phyloP scores from a whole-genome alignment of 176 grass and related monocot genomes.

The Eragrostis nindensis region DNA sequence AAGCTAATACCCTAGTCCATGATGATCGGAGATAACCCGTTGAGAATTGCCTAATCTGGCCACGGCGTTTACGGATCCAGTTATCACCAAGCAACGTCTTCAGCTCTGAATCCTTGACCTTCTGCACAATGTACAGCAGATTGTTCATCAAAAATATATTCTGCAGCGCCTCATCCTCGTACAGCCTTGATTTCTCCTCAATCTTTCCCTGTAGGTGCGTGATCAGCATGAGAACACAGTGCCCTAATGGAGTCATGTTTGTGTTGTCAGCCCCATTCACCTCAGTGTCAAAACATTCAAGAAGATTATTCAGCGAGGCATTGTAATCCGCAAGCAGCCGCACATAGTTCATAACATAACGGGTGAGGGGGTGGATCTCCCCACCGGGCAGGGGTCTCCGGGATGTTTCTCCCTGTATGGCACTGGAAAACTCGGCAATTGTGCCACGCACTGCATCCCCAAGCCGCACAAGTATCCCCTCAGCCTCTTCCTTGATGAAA shows the following conservation, averaged over 20 bases:
- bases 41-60: slow-evolving; percentile 83
- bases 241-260: slow-evolving; percentile 66
- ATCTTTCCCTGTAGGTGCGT: slow-evolving; percentile 75
- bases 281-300: slow-evolving; percentile 45
- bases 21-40: slow-evolving; percentile 84
- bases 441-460: slow-evolving; percentile 74
- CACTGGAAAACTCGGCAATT: slow-evolving; percentile 66
- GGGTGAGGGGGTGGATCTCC: slow-evolving; percentile 81
- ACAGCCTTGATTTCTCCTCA: slow-evolving; percentile 78
- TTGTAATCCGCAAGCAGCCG: slow-evolving; percentile 72
- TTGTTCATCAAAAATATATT: slow-evolving; percentile 99
- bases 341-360: slow-evolving; percentile 94
- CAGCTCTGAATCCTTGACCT: slow-evolving; percentile 89
- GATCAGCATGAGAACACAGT: slow-evolving; percentile 70
- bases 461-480: slow-evolving; percentile 62
- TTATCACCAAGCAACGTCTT: slow-evolving; percentile 85
- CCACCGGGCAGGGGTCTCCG: slow-evolving; percentile 62
- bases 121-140: slow-evolving; percentile 82
- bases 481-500: slow-evolving; percentile 66
- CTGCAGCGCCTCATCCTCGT: slow-evolving; percentile 82
- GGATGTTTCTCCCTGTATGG: slow-evolving; percentile 70
- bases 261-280: slow-evolving; percentile 41
- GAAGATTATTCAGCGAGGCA: slow-evolving; percentile 64
- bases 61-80: slow-evolving; percentile 76
- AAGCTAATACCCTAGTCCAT: slow-evolving; percentile 81